Evolutionary conservation across 2,329 filamentous ascomycete species (phyloP).

Genomic region (Herpotrichia juniperi): DNA sequence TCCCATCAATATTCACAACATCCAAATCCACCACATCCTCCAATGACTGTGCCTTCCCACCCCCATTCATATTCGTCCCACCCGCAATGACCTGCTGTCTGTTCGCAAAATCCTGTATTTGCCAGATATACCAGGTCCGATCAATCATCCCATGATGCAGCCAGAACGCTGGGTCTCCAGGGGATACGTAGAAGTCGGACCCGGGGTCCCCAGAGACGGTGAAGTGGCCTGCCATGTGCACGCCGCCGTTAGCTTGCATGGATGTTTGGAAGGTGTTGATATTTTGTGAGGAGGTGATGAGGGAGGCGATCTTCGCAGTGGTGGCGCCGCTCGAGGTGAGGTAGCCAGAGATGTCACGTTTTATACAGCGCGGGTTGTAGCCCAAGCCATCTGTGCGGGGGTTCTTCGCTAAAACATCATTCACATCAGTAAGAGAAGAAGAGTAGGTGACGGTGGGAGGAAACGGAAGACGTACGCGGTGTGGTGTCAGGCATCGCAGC

Average conservation of each 20-base stretch:
- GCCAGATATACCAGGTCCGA: constrained; percentile 58
- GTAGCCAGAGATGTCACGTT: constrained; percentile 45
- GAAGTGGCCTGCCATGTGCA: constrained; percentile 55
- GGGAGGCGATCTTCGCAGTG: constrained; percentile 31
- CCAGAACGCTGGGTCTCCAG: constrained; percentile 55
- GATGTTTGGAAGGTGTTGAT: constrained; percentile 46
- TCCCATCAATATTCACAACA: constrained; percentile 40
- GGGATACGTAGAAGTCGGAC: constrained; percentile 54
- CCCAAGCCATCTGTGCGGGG: constrained; percentile 36
- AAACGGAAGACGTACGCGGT: background rate
- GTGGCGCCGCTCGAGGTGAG: constrained; percentile 32
- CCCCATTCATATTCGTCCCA: constrained; percentile 51
- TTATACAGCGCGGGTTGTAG: constrained; percentile 49
- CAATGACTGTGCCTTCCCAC: constrained; percentile 25
- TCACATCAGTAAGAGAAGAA: background rate
- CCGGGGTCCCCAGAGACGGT: constrained; percentile 53
- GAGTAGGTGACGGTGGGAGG: background rate
- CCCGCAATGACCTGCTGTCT: constrained; percentile 49
- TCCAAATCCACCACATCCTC: constrained; percentile 48
- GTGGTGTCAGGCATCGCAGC: constrained; percentile 20
- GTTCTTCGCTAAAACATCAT: constrained; percentile 48
- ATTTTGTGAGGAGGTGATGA: constrained; percentile 31
- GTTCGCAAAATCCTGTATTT: constrained; percentile 49
- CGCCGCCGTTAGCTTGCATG: constrained; percentile 46
- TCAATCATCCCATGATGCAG: constrained; percentile 59